phyloP scores from a whole-genome alignment of 306 rosid genomes.

The Cicer arietinum region DNA sequence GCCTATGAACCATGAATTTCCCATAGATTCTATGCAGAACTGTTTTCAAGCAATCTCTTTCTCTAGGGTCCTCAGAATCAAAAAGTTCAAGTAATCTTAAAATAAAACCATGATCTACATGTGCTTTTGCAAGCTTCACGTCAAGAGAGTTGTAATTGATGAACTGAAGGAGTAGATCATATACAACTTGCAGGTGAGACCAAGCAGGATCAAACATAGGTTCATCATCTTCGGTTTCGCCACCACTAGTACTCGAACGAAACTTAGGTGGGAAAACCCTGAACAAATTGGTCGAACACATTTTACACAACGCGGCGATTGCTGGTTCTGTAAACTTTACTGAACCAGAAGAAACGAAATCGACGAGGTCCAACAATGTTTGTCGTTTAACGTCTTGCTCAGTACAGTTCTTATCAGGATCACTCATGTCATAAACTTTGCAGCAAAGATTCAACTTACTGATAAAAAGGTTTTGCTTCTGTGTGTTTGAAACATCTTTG shows the following conservation, averaged over 20 bases:
- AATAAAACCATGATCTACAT: conserved; percentile 82
- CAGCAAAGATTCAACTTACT: conserved; percentile 93
- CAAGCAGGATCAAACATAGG: conserved; percentile 98
- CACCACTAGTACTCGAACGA: conserved; percentile 67
- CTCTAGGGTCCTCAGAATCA: conserved; percentile 98
- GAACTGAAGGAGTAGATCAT: conserved; percentile 89
- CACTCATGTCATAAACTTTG: conserved; percentile 67
- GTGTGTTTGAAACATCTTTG: conserved; percentile 91
- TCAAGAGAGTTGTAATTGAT: conserved; percentile 77
- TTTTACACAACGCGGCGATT: conserved; percentile 82
- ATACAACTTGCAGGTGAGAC: conserved; percentile 90
- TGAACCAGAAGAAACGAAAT: conserved; percentile 88
- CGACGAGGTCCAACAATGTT: conserved; percentile 79
- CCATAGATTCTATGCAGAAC: conserved; percentile 92
- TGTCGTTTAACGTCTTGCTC: conserved; percentile 90
- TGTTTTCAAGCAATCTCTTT: conserved; percentile 97
- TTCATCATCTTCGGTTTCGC: conserved; percentile 92
- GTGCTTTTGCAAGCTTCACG: conserved; percentile 77
- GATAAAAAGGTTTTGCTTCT: conserved; percentile 82
- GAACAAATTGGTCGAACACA: conserved; percentile 86
- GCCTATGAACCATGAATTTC: conserved; percentile 96
- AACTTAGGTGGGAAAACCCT: conserved; percentile 93
- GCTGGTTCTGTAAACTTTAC: conserved; percentile 89
- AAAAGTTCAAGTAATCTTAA: conserved; percentile 89
- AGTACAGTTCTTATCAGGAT: conserved; percentile 60